Percentiles rank a stretch among this genome's conserved stretches.
These are phyloP conservation scores for Castanopsis chinensis DNA, from an alignment of 306 rosid genomes.

Conservation along the genomic window DNA sequence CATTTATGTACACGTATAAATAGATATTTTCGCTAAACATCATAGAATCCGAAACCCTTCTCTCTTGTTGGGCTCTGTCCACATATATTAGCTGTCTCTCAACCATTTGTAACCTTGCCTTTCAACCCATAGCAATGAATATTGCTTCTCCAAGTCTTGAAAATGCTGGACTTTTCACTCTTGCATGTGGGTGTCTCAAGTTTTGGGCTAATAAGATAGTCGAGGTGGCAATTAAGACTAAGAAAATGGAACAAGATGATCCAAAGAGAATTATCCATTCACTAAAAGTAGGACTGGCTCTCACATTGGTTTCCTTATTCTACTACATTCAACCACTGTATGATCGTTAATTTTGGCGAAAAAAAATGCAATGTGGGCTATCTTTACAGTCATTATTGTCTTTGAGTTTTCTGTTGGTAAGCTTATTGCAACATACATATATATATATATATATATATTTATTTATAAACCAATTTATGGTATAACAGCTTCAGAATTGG, in stretches of 20 bases:
- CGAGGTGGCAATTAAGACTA: background rate
- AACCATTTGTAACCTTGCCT: background rate
- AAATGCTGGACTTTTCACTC: background rate
- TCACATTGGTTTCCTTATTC: conserved; percentile 18
- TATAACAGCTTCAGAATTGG: no score
- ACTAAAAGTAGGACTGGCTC: conserved; percentile 30
- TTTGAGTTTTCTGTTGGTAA: conserved; percentile 27
- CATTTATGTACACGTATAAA: no score
- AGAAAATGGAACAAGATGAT: conserved; percentile 31
- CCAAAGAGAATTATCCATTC: conserved; percentile 27
- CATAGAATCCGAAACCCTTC: no score
- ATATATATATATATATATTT: no score
- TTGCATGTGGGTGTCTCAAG: background rate
- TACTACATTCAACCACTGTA: conserved; percentile 20
- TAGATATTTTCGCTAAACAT: no score
- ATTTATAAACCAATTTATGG: background rate
- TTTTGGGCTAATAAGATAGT: background rate
- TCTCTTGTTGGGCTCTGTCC: no score
- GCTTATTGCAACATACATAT: no score
- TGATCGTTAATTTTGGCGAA: conserved; percentile 12
- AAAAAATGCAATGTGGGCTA: conserved; percentile 25
- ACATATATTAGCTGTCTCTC: no score
- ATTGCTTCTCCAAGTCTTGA: background rate
- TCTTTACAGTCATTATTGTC: conserved; percentile 20
- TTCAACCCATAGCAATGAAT: background rate